phyloP scores from a whole-genome alignment of 163 green algal species.

The Scenedesmus sp. region DNA sequence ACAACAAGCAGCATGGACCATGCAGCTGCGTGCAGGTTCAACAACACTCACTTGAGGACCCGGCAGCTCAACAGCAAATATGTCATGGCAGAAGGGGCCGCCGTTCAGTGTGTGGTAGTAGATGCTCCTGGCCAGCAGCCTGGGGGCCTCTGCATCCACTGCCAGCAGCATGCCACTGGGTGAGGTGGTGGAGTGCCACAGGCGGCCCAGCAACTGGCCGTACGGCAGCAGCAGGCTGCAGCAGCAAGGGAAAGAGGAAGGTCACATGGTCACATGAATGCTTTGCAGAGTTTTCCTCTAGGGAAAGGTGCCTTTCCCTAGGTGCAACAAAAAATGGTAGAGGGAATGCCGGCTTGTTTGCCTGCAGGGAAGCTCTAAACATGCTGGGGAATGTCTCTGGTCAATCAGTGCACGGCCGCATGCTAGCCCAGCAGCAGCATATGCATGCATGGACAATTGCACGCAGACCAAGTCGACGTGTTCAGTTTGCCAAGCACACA shows the following conservation, averaged over 20 bases:
- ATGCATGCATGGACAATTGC: background rate
- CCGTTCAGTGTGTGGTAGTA: slow-evolving; percentile 33
- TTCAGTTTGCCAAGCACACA: background rate
- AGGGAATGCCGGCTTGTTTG: no score
- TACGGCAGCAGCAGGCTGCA: slow-evolving; percentile 35
- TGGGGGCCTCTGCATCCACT: slow-evolving; percentile 30
- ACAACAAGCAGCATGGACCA: background rate
- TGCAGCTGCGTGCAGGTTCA: background rate
- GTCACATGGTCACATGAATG: no score
- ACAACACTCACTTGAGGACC: background rate
- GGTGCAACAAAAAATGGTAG: no score
- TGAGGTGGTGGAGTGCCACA: slow-evolving; percentile 16
- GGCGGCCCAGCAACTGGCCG: slow-evolving; percentile 7
- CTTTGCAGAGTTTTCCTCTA: no score
- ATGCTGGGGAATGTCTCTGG: background rate
- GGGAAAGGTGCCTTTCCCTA: no score
- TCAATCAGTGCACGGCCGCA: background rate
- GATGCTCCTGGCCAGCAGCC: slow-evolving; percentile 13
- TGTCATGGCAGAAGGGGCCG: slow-evolving; percentile 25
- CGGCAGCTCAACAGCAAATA: slow-evolving; percentile 40
- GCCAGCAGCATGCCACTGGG: slow-evolving; percentile 14
- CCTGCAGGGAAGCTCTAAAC: no score
- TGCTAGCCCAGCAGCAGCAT: background rate
- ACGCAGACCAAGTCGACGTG: background rate
- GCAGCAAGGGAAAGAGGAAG: no score